Evolutionary conservation across 1,284 basidiomycete species (phyloP), one percentile per base, ranked within the genome.

Genomic region (Ganoderma leucocontextum): DNA sequence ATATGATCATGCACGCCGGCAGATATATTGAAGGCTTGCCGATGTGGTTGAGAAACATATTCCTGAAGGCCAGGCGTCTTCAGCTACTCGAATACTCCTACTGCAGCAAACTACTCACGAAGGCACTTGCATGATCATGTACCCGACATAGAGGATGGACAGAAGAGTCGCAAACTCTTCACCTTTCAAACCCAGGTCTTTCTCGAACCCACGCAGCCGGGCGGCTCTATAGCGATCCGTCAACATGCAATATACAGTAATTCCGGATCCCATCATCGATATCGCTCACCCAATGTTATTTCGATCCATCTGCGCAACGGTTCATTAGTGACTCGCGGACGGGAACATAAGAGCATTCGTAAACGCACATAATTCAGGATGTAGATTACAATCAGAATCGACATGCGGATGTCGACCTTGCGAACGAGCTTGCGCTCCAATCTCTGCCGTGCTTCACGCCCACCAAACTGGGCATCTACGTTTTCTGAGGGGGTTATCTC

Each of bases 81-180:
- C 58, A 60, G 38, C n/a, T 22, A 8, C 39, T 2, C 5, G 22
- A 15, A 13, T 25, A 36, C 19, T 6, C 39, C 8, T 25, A 6
- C 33, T 6, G 36, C 22, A 13, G 39, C 5, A 1, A 4, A 57
- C 7, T 1, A 81, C 87, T 75, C 75, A 91, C 89, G 91, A 92
- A 7, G 91, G 92, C 58, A 92, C 85, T 78, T 95, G 93, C 89
- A 93, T 92, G 62, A 92, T 78, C 72, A 92, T 89, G 74, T 95
- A 95, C n/a, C 92, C 93, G 57, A 93, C 86, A 75, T 92, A 95
- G 33, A 95, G 86, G 69, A 94, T 88, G 2, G 89, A 89, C 33
- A 95, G 79, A 35, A 94, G 78, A 0, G 90, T 92, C 4, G 89
- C 86, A 75, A 94, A 95, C 74, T 94, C 84, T 44, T 82, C 82